Evolutionary conservation across 768 basidiomycete genomes (phyloP).

Genomic region (Obba rivulosa): DNA sequence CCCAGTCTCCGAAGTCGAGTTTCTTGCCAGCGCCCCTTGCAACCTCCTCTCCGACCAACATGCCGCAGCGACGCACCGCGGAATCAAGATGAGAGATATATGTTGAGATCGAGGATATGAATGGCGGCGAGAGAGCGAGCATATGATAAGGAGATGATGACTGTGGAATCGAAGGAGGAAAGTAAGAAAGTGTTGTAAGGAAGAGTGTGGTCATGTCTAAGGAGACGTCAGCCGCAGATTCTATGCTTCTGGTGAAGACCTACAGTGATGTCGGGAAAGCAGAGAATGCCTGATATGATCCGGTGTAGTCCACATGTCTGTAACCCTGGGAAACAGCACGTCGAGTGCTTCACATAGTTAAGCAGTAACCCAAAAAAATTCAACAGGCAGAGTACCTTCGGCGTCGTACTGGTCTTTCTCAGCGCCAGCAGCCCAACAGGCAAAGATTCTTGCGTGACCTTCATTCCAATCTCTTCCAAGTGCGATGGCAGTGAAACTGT

Average conservation of each 20-base stretch:
- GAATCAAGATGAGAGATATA: constrained; percentile 79
- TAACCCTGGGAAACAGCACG: constrained; percentile 39
- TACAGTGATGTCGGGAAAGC: constrained; percentile 71
- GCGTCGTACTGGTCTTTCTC: constrained; percentile 27
- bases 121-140: constrained; percentile 48
- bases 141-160: constrained; percentile 33
- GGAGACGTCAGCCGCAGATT: constrained; percentile 1
- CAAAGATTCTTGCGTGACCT: constrained; percentile 54
- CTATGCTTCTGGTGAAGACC: constrained; percentile 22
- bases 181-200: constrained; percentile 56
- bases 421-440: constrained; percentile 62
- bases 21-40: constrained; percentile 58
- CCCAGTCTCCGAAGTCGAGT: constrained; percentile 82
- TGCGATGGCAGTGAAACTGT: constrained; percentile 41
- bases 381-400: constrained; percentile 19
- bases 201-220: constrained; percentile 73
- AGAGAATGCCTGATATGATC: constrained; percentile 80
- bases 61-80: constrained; percentile 79
- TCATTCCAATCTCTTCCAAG: constrained; percentile 56
- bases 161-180: constrained; percentile 34
- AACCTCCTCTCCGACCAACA: constrained; percentile 84
- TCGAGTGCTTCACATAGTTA: constrained; percentile 36
- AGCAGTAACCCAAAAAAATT: not conserved
- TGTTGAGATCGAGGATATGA: constrained; percentile 62
- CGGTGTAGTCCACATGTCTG: constrained; percentile 68